Evolutionary conservation across 2,329 filamentous ascomycete genomes (phyloP), one percentile per base, ranked within the genome.

Genomic region (Neodidymelliopsis sp.): DNA sequence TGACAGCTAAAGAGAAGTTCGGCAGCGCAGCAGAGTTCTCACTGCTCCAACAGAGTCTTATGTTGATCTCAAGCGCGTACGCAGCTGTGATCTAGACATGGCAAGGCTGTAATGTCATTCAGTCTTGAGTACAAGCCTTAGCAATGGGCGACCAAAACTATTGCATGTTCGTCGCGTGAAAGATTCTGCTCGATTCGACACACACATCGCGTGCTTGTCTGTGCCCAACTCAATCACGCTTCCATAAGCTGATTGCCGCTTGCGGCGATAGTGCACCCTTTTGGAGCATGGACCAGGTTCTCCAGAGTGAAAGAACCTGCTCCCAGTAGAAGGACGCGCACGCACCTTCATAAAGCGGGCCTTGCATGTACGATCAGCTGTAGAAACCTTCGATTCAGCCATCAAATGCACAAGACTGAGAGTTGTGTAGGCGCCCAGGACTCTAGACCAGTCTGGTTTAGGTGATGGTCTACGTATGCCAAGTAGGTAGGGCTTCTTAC

Each of bases 391-490:
- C 60, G 60, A 65, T 65, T 46, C 44, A 33, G 46, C 46, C 53
- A 57, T 56, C 59, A 41, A 39, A 62, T 62, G 47, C 42, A 54
- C 48, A 52, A 55, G 49, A 44, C 22, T 39, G 27, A 43, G 25
- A 39, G 48, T 52, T 53, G 42, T 39, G 29, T 49, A 52, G 20
- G 37, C 52, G 52, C 54, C 56, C 25, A 41, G 49, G 23, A 30
- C 29, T 53, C 43, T 18, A 47, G 53, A 40, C 53, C 38, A 52
- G 24, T 38, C 57, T 47, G 22, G 31, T 56, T 60, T 48, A 25
- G 59, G 54, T 53, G 52, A 63, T 69, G 57, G 56, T 63, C 20
- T 57, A 52, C 63, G 67, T 69, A 30, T 53, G 65, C 65, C 67
- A 67, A 70, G 66, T 13, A 8, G 18, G 28, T 43, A 54, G 42